Conservation (phyloP, 2,329 filamentous ascomycete genomes). For the Fusarium sp. region DNA sequence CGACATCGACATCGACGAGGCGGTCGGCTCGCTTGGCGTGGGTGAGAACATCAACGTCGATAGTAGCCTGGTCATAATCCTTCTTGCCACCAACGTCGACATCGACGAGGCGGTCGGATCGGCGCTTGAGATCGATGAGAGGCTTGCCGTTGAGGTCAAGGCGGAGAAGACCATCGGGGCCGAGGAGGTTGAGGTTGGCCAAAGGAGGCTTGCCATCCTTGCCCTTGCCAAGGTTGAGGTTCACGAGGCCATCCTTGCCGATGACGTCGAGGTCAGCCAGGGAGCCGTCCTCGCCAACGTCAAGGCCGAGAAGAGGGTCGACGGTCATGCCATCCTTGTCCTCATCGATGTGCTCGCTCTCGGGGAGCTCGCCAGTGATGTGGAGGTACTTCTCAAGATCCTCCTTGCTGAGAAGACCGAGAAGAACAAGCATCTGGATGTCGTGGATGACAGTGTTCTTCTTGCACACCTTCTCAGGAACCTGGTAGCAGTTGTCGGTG, state of each 20-base stretch:
- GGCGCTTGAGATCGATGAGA: slow-evolving; percentile 3
- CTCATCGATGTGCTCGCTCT: background rate
- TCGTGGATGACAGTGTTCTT: slow-evolving; percentile 36
- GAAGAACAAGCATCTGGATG: slow-evolving; percentile 33
- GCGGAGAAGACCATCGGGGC: slow-evolving; percentile 16
- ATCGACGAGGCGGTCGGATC: slow-evolving; percentile 6
- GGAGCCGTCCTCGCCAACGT: slow-evolving; percentile 8
- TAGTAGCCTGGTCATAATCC: slow-evolving; percentile 9
- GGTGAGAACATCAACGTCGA: slow-evolving; percentile 22
- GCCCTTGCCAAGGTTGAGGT: slow-evolving; percentile 9
- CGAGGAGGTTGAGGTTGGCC: slow-evolving; percentile 12
- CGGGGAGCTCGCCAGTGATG: slow-evolving; percentile 17
- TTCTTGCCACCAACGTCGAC: slow-evolving; percentile 15
- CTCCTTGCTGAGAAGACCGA: slow-evolving; percentile 35
- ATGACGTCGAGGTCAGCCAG: slow-evolving; percentile 8
- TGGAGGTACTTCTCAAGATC: slow-evolving; percentile 39
- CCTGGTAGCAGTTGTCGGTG: slow-evolving; percentile 23
- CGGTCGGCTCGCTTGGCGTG: background rate
- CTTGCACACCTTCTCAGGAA: slow-evolving; percentile 34
- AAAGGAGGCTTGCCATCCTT: slow-evolving; percentile 14
- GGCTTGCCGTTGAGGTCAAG: slow-evolving; percentile 15
- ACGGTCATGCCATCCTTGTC: slow-evolving; percentile 3
- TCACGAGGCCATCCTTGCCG: slow-evolving; percentile 17
- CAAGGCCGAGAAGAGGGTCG: slow-evolving; percentile 17
- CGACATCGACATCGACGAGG: slow-evolving; percentile 5